Conservation (phyloP, 345 rosid species). For the Corchorus capsularis region DNA sequence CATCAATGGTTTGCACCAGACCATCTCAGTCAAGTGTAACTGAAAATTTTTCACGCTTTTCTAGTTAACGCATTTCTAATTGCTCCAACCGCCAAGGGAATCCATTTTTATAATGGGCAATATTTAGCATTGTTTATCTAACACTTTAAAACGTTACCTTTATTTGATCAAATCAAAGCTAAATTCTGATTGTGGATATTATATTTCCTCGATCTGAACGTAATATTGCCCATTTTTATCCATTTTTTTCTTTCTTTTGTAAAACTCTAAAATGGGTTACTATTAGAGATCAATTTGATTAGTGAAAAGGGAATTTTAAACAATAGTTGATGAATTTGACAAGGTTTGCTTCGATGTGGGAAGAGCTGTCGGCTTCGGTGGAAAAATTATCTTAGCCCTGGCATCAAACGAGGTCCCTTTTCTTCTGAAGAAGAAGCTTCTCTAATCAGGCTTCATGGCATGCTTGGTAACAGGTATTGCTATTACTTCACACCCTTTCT, state of each 20-base stretch:
- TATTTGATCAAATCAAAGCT: background rate
- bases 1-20: background rate
- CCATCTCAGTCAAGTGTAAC: background rate
- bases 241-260: background rate
- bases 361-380: constrained; percentile 51
- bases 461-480: constrained; percentile 44
- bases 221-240: too few species aligned
- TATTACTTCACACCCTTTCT: background rate
- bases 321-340: background rate
- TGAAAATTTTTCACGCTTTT: background rate
- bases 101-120: background rate
- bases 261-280: too few species aligned
- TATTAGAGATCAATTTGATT: background rate
- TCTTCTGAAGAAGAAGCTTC: constrained; percentile 36
- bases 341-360: constrained; percentile 41
- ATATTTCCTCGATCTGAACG: background rate
- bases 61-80: background rate
- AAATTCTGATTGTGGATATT: background rate
- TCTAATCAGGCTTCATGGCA: constrained; percentile 32
- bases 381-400: constrained; percentile 49
- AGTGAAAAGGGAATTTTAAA: too few species aligned
- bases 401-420: constrained; percentile 41
- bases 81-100: background rate
- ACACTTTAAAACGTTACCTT: too few species aligned
- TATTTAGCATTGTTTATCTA: too few species aligned